Evolutionary conservation across 352 stramenopile genomes (phyloP), one percentile per base, ranked within the genome.

Genomic region (Plasmopara halstedii): DNA sequence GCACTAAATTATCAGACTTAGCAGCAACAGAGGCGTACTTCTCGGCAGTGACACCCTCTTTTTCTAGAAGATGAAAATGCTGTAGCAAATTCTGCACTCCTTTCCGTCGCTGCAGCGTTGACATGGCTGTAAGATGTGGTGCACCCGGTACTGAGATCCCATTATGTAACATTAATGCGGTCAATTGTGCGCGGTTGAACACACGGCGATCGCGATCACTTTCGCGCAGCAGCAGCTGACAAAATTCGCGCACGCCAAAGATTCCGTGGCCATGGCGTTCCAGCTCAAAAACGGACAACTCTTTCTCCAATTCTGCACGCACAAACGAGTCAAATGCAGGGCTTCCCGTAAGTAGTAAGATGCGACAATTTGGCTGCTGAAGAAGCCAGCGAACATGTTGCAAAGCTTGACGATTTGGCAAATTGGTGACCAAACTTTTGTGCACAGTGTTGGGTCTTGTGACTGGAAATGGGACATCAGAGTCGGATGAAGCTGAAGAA

Each of bases 41-140:
- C 2, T 68, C 48, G 0, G 70, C 52, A 2, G 57, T 60, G 37
- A 85, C 56, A 36, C 70, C 74, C 18, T 90, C 61, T 13, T 49
- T 43, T 48, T 91, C 77, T 17, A 94, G 65, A 39, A 83, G 43
- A 38, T 67, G 64, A 49, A 94, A 89, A 55, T 85, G 70, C 21
- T 76, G 69, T 38, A 91, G 44, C 23, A 85, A 56, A 48, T 94
- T 77, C 18, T 60, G 53, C 8, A 81, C 55, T 4, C 51, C 61
- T 41, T 73, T 76, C 18, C 71, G 76, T 52, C 70, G 46, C 27
- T 83, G 69, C 45, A 83, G 66, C 18, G 64, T 56, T 26, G 73
- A 82, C 51, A 62, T 65, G 17, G 50, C 31, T 26, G 76, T 51
- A 7, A 86, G 52, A 23, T 50, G 50, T 13, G 52, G 45, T 17